Evolutionary conservation across 495 filamentous ascomycete species (phyloP).

Genomic region (Podospora pseudopauciseta): DNA sequence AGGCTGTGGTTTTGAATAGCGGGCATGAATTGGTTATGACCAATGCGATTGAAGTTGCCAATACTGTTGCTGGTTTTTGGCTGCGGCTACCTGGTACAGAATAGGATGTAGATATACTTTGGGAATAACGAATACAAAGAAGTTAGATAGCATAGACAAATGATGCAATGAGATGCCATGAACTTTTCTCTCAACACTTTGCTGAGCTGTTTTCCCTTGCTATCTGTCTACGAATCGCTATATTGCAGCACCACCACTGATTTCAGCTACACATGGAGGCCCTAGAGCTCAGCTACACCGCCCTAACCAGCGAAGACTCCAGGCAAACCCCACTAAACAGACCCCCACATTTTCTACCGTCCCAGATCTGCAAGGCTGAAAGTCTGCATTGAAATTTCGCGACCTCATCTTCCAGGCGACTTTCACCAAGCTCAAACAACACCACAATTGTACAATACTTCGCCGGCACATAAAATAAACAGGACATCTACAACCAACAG

Average conservation of each 20-base stretch:
- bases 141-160: not conserved
- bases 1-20: slow-evolving; percentile 43
- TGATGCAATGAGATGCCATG: not conserved
- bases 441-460: not conserved
- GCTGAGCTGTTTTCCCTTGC: too few relatives aligned
- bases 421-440: not conserved
- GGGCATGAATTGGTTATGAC: slow-evolving; percentile 53
- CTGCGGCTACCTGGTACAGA: not conserved
- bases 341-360: slow-evolving; percentile 6
- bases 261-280: not conserved
- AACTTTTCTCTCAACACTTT: not conserved
- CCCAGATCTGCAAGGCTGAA: slow-evolving; percentile 23
- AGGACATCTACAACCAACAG: not conserved
- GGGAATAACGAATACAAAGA: not conserved
- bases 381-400: slow-evolving; percentile 13
- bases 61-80: slow-evolving; percentile 43
- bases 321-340: not conserved
- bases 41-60: slow-evolving; percentile 36
- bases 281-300: not conserved
- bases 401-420: slow-evolving; percentile 1
- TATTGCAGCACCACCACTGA: not conserved
- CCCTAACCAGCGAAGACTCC: not conserved
- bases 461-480: not conserved
- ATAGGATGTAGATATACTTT: not conserved
- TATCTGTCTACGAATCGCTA: too few relatives aligned